Evolutionary conservation across 768 basidiomycete genomes (phyloP), one percentile per base, ranked within the genome.

Genomic region (Cubamyces lactineus): DNA sequence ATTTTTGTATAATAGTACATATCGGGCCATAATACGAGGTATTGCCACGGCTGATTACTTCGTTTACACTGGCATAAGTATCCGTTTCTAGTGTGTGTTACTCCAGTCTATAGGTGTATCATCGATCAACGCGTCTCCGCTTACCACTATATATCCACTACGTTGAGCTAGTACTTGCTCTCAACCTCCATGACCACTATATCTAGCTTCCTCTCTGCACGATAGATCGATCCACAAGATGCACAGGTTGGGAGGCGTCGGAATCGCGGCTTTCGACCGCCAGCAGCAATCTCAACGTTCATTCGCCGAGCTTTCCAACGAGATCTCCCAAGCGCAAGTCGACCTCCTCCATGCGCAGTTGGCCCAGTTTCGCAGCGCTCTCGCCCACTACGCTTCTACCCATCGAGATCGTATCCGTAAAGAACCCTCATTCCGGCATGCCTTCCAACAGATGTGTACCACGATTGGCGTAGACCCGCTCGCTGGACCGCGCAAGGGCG

Each of bases 401-500:
- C 95, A 98, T 73, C 87, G 93, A 52, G 85, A 89, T 45, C 85
- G 89, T 59, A 98, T 99, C 71, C 84, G 86, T 59, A 79, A 80
- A 53, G 91, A 96, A 66, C 94, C 96, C 1, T 81, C 83, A 3
- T 96, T 99, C 73, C 84, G 97, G 4, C 90, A 89, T 80, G 89
- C 86, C 19, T 98, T 98, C 76, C 92, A 95, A 66, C 89, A 92
- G 61, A 97, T 99, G 94, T 99, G 97, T 72, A 84, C 90, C 2
- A 87, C 89, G 16, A 92, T 99, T 58, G 94, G 94, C 34, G 94
- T 99, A 23, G 97, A 98, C 73, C 96, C 96, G 1, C 84, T 98
- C 21, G 89, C 92, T 1, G 94, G 93, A 0, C 90, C 92, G 0
- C 78, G 89, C 43, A 86, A 86, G 69, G 92, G 91, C 40, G 93